Evolutionary conservation across 2,329 filamentous ascomycete genomes (phyloP), one percentile per base, ranked within the genome.

Genomic region (Colletotrichum sojae): DNA sequence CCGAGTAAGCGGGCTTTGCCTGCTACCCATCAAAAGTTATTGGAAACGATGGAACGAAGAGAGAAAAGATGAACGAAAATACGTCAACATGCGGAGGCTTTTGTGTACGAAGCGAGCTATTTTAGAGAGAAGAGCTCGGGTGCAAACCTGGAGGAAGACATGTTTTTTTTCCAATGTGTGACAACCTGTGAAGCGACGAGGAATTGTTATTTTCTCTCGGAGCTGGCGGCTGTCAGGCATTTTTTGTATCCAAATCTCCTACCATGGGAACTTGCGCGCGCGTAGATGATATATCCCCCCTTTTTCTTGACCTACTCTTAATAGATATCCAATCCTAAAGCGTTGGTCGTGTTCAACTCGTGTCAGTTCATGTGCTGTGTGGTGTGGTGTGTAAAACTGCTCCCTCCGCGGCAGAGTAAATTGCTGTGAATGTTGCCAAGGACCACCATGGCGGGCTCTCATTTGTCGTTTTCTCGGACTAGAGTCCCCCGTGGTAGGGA

Each of bases 1-100:
- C 75, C 18, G 75, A 78, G 71, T 74, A 72, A 60, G 16, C 2
- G 45, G 39, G 18, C n/a, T 9, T 4, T 48, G 8, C n/a, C 4
- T 20, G 31, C 43, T 6, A 12, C 18, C 27, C 20, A 10, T 2
- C 12, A 49, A 60, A 15, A 46, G 15, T 36, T 45, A 18, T 27
- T 45, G 18, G 54, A 53, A n/a, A 52, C 22, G 45, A 67, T 8
- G 40, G 45, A 60, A 65, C 39, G 40, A 43, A 18, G 27, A 31
- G 27, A 46, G n/a, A 6, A 18, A 36, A 55, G 12, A 3, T 46
- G 43, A 40, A 48, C 40, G 20, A 65, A 51, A 60, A n/a, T 45
- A n/a, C 12, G 45, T 31, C 51, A 3, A 22, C 25, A 31, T 25
- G 31, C 45, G 10, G 48, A 27, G 48, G n/a, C 9, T 45, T 6